These are phyloP conservation scores for Carex kokanica DNA, from an alignment of 176 grass and related monocot species.

Conservation along the genomic window DNA sequence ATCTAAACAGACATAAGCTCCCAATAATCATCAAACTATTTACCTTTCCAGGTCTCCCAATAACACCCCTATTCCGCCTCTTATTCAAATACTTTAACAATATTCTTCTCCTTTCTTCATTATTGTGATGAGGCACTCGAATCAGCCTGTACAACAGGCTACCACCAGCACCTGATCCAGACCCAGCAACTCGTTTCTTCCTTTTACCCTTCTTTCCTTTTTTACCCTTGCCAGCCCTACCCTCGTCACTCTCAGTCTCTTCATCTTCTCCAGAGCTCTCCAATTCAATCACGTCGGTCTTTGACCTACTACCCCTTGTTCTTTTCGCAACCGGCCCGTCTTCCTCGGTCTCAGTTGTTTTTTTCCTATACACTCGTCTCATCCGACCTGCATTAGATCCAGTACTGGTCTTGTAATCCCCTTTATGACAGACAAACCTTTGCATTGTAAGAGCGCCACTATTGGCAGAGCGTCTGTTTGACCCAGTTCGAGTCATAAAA, in stretches of 20 bases:
- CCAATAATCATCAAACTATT: conserved; percentile 19
- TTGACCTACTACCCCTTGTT: conserved; percentile 38
- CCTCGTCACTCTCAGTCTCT: not conserved
- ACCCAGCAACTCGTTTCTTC: conserved; percentile 20
- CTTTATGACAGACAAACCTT: conserved; percentile 69
- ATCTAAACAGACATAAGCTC: not conserved
- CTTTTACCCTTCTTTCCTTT: conserved; percentile 47
- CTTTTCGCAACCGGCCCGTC: conserved; percentile 24
- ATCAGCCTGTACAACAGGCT: conserved; percentile 22
- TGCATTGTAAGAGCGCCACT: conserved; percentile 66
- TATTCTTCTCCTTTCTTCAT: conserved; percentile 74
- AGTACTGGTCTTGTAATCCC: conserved; percentile 30
- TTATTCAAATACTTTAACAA: conserved; percentile 66
- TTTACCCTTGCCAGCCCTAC: conserved; percentile 17
- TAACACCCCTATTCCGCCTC: conserved; percentile 44
- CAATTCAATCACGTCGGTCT: conserved; percentile 8
- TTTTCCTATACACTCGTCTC: conserved; percentile 31
- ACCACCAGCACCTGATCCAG: not conserved
- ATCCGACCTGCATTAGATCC: conserved; percentile 21
- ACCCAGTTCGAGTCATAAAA: conserved; percentile 61
- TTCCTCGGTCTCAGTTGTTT: conserved; percentile 17
- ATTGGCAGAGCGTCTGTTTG: conserved; percentile 45
- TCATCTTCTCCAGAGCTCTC: conserved; percentile 10
- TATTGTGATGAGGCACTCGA: conserved; percentile 40
- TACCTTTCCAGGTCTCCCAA: conserved; percentile 58